phyloP scores from a whole-genome alignment of 2,329 filamentous ascomycete genomes.

The Penicillium sp. region DNA sequence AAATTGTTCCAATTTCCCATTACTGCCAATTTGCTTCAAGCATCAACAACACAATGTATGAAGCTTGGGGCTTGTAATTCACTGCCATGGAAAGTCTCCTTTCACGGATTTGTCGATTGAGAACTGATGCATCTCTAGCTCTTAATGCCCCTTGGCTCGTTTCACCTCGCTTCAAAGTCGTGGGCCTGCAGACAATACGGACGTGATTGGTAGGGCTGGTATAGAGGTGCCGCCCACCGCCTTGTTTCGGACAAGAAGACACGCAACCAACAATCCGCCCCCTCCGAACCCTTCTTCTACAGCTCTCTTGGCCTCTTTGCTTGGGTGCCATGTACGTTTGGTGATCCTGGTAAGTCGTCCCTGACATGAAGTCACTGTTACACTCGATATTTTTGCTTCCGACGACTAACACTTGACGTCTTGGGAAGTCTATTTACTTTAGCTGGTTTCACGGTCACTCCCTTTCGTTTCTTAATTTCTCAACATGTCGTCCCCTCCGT shows the following conservation, averaged over 20 bases:
- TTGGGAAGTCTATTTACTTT: constrained; percentile 28
- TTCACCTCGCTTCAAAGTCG: neutral
- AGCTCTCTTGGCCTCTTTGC: constrained; percentile 13
- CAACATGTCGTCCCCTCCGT: constrained; percentile 37
- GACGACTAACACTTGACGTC: constrained; percentile 10
- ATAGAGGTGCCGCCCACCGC: constrained; percentile 18
- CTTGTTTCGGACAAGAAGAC: constrained; percentile 19
- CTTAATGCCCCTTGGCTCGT: neutral
- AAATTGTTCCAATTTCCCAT: neutral
- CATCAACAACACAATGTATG: no score
- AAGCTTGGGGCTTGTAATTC: no score
- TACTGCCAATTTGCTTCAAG: neutral
- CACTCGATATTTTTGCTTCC: constrained; percentile 1
- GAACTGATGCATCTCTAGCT: neutral
- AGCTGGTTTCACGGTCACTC: constrained; percentile 30
- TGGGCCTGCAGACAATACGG: neutral
- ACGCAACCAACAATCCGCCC: constrained; percentile 17
- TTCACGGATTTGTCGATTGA: neutral
- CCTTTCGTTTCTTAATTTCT: constrained; percentile 21
- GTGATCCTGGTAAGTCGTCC: constrained; percentile 21
- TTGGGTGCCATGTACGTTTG: constrained; percentile 24
- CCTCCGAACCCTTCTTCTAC: constrained; percentile 13
- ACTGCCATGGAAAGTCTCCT: no score
- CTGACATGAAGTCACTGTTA: neutral
- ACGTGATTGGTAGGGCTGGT: constrained; percentile 10